These are phyloP conservation scores for Coniochaeta prunicola DNA, from an alignment of 2,329 filamentous ascomycete species.

Conservation along the genomic window DNA sequence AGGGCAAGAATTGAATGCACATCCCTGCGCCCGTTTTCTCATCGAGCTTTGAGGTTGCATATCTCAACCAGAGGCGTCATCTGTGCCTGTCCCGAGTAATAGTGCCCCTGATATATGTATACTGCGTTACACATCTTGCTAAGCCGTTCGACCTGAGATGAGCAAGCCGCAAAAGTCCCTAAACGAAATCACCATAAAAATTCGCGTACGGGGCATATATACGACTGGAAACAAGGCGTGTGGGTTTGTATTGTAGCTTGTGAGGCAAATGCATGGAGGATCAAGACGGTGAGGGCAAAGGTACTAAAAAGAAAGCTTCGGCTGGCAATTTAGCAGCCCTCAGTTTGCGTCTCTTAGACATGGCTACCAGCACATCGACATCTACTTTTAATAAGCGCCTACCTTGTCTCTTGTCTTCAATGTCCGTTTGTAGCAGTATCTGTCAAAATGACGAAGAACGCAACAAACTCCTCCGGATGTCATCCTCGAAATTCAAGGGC, in stretches of 20 bases:
- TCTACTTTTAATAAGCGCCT: background rate
- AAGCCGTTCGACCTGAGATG: background rate
- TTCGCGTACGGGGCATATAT: background rate
- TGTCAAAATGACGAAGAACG: background rate
- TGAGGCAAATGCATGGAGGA: too few relatives aligned
- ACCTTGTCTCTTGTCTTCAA: background rate
- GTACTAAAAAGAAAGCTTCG: background rate
- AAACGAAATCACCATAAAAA: background rate
- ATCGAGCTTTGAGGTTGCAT: background rate
- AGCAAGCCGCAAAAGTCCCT: background rate
- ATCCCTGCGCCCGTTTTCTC: background rate
- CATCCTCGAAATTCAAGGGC: background rate
- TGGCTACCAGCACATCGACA: background rate
- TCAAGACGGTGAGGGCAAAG: background rate
- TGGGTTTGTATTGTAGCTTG: too few relatives aligned
- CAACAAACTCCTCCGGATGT: too few relatives aligned
- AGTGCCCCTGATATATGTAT: background rate
- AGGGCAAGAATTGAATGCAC: background rate
- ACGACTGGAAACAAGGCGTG: background rate
- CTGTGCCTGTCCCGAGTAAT: background rate
- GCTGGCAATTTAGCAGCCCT: background rate
- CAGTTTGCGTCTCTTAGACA: background rate
- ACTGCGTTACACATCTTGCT: background rate
- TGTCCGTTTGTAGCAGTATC: background rate
- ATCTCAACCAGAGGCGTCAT: background rate